phyloP scores from a whole-genome alignment of 768 basidiomycete genomes.

The Roridomyces roridus region DNA sequence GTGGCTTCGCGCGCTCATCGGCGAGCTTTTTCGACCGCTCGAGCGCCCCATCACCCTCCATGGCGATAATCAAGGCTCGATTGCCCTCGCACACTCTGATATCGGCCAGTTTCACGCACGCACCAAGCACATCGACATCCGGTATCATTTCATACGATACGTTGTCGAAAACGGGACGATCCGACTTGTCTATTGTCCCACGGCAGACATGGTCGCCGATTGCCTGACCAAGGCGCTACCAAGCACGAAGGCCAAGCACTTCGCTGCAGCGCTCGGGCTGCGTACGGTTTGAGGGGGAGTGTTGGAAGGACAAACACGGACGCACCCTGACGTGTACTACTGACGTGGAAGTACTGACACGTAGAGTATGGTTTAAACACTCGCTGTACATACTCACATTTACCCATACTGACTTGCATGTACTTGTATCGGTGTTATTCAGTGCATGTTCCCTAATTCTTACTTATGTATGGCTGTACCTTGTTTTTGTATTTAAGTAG shows the following conservation, averaged over 20 bases:
- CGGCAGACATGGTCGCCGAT: constrained; percentile 35
- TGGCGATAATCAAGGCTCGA: not conserved
- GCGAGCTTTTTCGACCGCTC: constrained; percentile 15
- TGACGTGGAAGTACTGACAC: too few species aligned
- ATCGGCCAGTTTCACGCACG: constrained; percentile 1
- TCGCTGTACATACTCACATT: too few species aligned
- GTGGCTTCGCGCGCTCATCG: constrained; percentile 27
- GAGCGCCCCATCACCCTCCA: constrained; percentile 23
- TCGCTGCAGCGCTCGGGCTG: not conserved
- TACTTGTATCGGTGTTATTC: too few species aligned
- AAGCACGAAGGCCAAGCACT: constrained; percentile 19
- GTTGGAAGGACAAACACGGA: not conserved
- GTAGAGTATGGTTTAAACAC: too few species aligned
- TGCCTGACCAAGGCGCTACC: constrained; percentile 33
- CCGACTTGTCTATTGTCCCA: constrained; percentile 29
- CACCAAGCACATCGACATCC: constrained; percentile 37
- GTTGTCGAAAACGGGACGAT: constrained; percentile 35
- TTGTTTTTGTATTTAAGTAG: too few species aligned
- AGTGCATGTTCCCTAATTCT: too few species aligned
- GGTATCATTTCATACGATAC: constrained; percentile 34
- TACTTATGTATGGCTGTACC: too few species aligned
- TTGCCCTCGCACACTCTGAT: not conserved
- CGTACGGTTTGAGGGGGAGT: not conserved
- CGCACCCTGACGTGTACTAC: too few species aligned
- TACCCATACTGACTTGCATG: too few species aligned